Percentiles rank a stretch among this genome's conserved stretches.
These are phyloP conservation scores for Lactarius pseudohatsudake DNA, from an alignment of 768 basidiomycete genomes.

Conservation along the genomic window DNA sequence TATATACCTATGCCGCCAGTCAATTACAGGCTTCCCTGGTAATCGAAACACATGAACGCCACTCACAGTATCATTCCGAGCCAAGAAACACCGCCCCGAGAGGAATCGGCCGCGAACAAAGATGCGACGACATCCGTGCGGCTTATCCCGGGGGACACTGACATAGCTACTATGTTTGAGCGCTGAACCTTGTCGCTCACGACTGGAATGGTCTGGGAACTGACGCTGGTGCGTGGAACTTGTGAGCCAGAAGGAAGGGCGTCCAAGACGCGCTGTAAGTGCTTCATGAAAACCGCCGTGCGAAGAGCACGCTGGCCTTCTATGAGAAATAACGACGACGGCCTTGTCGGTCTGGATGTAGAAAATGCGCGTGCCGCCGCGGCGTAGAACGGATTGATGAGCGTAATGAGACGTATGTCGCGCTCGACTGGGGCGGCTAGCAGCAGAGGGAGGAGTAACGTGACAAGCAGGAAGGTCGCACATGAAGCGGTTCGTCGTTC, in stretches of 20 bases:
- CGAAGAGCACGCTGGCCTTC: constrained; percentile 70
- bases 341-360: constrained; percentile 32
- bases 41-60: background rate
- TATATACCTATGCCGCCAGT: constrained; percentile 51
- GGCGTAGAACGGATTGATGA: constrained; percentile 88
- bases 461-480: constrained; percentile 76
- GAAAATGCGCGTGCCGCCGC: constrained; percentile 59
- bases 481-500: constrained; percentile 52
- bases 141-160: constrained; percentile 75
- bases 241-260: constrained; percentile 68
- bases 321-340: constrained; percentile 41
- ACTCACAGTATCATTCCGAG: constrained; percentile 53
- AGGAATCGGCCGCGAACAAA: constrained; percentile 49
- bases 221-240: constrained; percentile 43
- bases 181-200: constrained; percentile 48
- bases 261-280: constrained; percentile 83
- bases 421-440: constrained; percentile 84
- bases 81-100: constrained; percentile 39
- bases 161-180: constrained; percentile 73
- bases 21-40: background rate
- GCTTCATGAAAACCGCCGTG: constrained; percentile 62
- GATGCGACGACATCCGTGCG: constrained; percentile 66
- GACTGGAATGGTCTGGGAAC: constrained; percentile 36
- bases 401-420: constrained; percentile 84
- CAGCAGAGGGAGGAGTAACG: constrained; percentile 74